A percentile compares a stretch with the other conserved stretches of the same genome.
Evolutionary conservation across 2,329 filamentous ascomycete species (phyloP).

Genomic region (Didymella exigua): DNA sequence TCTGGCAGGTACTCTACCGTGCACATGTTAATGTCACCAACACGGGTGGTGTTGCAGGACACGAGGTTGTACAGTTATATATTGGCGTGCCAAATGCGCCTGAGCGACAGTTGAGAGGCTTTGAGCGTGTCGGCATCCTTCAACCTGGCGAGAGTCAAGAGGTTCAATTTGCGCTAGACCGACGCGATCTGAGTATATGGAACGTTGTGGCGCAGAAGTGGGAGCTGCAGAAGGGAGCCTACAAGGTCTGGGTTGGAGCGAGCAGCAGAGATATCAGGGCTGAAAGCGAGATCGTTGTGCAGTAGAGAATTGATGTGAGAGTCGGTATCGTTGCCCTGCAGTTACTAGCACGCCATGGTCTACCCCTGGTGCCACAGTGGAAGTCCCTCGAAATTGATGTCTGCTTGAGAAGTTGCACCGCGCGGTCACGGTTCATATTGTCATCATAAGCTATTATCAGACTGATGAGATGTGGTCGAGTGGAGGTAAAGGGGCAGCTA

Average conservation of each 20-base stretch:
- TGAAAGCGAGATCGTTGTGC: constrained; percentile 20
- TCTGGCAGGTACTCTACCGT: constrained; percentile 71
- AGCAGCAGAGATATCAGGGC: constrained; percentile 45
- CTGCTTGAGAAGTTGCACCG: background rate
- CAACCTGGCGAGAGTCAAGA: constrained; percentile 66
- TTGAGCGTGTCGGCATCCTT: constrained; percentile 72
- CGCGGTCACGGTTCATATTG: background rate
- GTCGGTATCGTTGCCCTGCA: background rate
- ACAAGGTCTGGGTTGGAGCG: constrained; percentile 42
- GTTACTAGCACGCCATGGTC: background rate
- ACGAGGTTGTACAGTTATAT: constrained; percentile 76
- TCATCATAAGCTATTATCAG: background rate
- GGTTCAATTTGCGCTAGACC: constrained; percentile 70
- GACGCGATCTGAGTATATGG: constrained; percentile 87
- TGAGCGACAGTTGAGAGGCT: constrained; percentile 70
- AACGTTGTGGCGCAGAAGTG: constrained; percentile 77
- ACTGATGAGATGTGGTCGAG: too few relatives aligned
- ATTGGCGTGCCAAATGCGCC: constrained; percentile 68
- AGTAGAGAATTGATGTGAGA: background rate
- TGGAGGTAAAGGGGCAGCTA: too few relatives aligned
- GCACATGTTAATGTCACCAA: constrained; percentile 71
- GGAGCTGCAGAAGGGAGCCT: constrained; percentile 55
- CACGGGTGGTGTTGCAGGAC: constrained; percentile 66
- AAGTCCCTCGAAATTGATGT: background rate
- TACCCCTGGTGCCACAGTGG: background rate